phyloP scores from a whole-genome alignment of 2,329 filamentous ascomycete genomes.

The Penicillium brasilianum region DNA sequence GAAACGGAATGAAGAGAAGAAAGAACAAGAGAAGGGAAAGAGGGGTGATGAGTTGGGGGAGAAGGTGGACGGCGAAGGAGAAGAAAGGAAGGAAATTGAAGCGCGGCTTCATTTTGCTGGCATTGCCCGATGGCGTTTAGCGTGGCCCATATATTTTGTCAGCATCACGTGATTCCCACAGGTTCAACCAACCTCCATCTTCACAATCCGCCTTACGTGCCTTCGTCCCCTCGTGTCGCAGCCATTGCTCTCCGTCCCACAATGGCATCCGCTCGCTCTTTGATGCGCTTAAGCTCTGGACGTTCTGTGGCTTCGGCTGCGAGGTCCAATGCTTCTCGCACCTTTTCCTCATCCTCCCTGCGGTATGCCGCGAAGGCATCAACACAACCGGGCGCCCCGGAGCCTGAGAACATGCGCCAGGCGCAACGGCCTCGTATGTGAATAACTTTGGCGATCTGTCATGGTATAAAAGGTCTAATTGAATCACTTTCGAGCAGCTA shows the following conservation, averaged over 20 bases:
- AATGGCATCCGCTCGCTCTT: conserved; percentile 53
- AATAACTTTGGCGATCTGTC: conserved; percentile 3
- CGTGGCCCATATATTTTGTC: conserved; percentile 24
- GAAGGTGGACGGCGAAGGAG: conserved; percentile 31
- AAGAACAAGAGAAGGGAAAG: conserved; percentile 25
- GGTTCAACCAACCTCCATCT: conserved; percentile 36
- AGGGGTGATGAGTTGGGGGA: conserved; percentile 26
- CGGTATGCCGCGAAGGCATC: conserved; percentile 53
- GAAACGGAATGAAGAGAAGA: conserved; percentile 34
- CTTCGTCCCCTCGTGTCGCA: conserved; percentile 28
- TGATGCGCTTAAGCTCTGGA: conserved; percentile 50
- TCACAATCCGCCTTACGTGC: conserved; percentile 33
- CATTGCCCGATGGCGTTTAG: conserved; percentile 32
- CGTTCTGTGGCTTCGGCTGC: conserved; percentile 45
- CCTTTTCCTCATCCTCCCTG: conserved; percentile 48
- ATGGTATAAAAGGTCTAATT: conserved; percentile 24
- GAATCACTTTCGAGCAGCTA: conserved; percentile 39
- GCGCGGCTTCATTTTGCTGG: conserved; percentile 38
- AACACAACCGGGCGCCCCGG: conserved; percentile 62
- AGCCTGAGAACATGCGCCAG: conserved; percentile 69
- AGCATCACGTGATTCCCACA: conserved; percentile 32
- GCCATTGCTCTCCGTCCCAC: conserved; percentile 40
- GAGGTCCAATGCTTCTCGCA: conserved; percentile 41
- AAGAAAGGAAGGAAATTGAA: conserved; percentile 35
- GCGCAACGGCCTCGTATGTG: conserved; percentile 58